Base-by-base conservation (phyloP, 2,329 filamentous ascomycete genomes). In the Diaporthe helianthi region DNA sequence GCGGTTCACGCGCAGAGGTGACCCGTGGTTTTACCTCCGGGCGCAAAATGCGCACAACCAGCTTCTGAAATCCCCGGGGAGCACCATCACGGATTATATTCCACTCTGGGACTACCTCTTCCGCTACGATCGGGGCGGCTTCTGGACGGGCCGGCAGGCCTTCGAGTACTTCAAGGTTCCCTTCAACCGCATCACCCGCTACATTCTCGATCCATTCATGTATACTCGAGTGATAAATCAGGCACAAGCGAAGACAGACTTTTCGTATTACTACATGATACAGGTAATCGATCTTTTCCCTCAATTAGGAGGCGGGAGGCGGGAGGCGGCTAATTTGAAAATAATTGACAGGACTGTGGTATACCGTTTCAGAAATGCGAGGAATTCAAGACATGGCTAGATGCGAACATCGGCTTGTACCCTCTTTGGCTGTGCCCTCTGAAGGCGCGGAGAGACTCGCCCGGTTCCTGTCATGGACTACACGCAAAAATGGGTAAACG, bases 21-120 rank as follows among this genome's bases (percentile, higher is more conserved):
- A 94, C 72, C 87, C 89, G 0, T 94, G 91, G 92, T 93, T 92
- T 75, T 93, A 93, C 70, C 80, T 93, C 3, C 90, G 92, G 72
- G 90, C 86, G 1, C 79, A 87, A 72, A 78, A 83, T n/a, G 75
- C 78, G 46, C 73, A 77, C 71, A 78, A 77, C 69, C 70, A 72
- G 53, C 71, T 81, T 13, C 65, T 67, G 44, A 71, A 72, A 68
- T 52, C 73, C 44, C 49, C 74, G 19, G 33, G 63, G 2, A 73
- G 77, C 26, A 49, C 47, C 13, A 17, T 70, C 24, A 71, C 54
- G 22, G 73, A 74, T 9, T 86, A 86, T 68, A 84, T 92, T 1
- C 89, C 89, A 0, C 73, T 92, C 0, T 79, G 80, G 2, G 90
- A 92, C 75, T 92, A 92, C 77, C 85, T 92, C 70, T 92, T 92